Conservation (phyloP, 176 grass and related monocot species). For the Lolium multiflorum region DNA sequence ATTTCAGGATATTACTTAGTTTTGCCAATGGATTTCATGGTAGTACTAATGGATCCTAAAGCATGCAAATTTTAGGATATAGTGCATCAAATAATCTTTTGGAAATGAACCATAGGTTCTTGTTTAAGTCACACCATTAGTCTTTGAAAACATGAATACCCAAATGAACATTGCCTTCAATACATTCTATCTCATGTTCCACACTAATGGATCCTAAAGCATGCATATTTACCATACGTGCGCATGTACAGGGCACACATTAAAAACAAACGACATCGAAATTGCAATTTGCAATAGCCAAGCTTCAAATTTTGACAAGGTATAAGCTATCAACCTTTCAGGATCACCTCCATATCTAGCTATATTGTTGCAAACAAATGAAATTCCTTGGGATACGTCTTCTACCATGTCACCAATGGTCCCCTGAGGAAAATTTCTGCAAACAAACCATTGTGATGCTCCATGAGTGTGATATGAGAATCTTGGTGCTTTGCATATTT, state of each 20-base stretch:
- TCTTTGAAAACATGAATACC: neutral
- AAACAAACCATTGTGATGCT: slow-evolving; percentile 38
- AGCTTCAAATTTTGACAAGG: neutral
- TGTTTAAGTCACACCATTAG: neutral
- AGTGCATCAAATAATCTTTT: slow-evolving; percentile 20
- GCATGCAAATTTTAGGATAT: neutral
- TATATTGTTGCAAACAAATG: slow-evolving; percentile 90
- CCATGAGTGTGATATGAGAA: slow-evolving; percentile 39
- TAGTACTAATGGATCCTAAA: too few relatives aligned
- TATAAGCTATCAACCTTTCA: slow-evolving; percentile 64
- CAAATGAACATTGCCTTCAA: slow-evolving; percentile 16
- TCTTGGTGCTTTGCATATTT: slow-evolving; percentile 13
- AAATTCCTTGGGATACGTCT: slow-evolving; percentile 83
- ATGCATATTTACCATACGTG: neutral
- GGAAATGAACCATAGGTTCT: neutral
- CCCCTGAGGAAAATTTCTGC: slow-evolving; percentile 97
- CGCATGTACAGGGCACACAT: neutral
- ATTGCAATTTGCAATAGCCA: slow-evolving; percentile 6
- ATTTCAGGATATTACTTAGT: neutral
- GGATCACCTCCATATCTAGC: slow-evolving; percentile 87
- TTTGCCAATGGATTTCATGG: too few relatives aligned
- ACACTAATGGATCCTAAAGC: neutral
- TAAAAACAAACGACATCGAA: neutral
- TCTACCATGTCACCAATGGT: slow-evolving; percentile 91
- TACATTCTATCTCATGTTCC: slow-evolving; percentile 7